A percentile compares a stretch with the other conserved stretches of the same genome.
Evolutionary conservation across 495 filamentous ascomycete genomes (phyloP).

Genomic region (Xylaria cubensis): DNA sequence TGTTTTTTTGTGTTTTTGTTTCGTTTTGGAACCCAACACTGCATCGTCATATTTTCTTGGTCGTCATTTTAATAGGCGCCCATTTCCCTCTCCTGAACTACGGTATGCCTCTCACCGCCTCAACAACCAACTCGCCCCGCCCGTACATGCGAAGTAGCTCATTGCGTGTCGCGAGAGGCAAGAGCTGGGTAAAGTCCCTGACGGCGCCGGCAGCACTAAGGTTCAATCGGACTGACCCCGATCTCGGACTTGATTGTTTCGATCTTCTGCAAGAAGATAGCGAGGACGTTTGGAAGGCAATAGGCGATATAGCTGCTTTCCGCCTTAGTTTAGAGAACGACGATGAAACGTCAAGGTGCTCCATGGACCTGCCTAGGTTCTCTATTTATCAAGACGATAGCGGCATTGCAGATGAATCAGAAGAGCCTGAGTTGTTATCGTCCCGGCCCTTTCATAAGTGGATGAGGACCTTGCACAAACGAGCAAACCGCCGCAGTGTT

Average conservation of each 20-base stretch:
- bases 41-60: conserved; percentile 47
- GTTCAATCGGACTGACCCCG: conserved; percentile 39
- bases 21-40: conserved; percentile 44
- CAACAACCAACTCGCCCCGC: conserved; percentile 36
- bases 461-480: conserved; percentile 62
- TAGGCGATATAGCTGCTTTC: conserved; percentile 52
- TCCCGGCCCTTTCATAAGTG: conserved; percentile 61
- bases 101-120: conserved; percentile 40
- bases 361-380: conserved; percentile 37
- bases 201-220: conserved; percentile 36
- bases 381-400: conserved; percentile 30
- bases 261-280: conserved; percentile 32
- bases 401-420: conserved; percentile 17
- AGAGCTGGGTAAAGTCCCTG: conserved; percentile 42
- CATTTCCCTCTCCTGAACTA: conserved; percentile 28
- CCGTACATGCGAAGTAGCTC: conserved; percentile 43
- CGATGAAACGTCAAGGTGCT: conserved; percentile 37
- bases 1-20: conserved; percentile 19
- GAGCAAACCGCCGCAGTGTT: conserved; percentile 51
- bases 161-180: conserved; percentile 41
- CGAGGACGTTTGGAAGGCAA: conserved; percentile 43
- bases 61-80: conserved; percentile 41
- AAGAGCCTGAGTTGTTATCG: conserved; percentile 24
- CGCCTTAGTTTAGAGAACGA: conserved; percentile 46
- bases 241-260: conserved; percentile 36